These are phyloP conservation scores for Nicotiana attenuata DNA, from an alignment of 257 asterid genomes.

Conservation along the genomic window DNA sequence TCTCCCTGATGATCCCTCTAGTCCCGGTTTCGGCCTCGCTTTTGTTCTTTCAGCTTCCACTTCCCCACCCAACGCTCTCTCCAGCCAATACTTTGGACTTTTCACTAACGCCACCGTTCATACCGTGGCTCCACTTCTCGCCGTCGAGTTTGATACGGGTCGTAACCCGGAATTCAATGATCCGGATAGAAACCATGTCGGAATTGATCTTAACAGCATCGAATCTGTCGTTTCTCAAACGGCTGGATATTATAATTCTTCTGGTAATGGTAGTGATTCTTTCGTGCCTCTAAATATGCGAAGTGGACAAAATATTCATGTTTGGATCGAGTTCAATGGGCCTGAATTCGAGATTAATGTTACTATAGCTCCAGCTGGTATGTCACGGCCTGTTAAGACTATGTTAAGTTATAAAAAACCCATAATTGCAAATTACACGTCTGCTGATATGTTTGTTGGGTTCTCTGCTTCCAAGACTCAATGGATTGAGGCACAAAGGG, in stretches of 20 bases:
- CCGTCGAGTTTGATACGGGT: constrained; percentile 72
- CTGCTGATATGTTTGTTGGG: constrained; percentile 55
- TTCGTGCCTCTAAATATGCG: constrained; percentile 48
- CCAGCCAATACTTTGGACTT: constrained; percentile 66
- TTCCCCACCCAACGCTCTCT: constrained; percentile 39
- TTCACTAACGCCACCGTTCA: constrained; percentile 30
- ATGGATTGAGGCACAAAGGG: constrained; percentile 73
- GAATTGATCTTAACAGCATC: constrained; percentile 51
- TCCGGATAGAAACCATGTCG: constrained; percentile 53
- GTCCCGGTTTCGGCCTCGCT: constrained; percentile 83
- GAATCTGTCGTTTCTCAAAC: constrained; percentile 26
- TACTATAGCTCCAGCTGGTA: constrained; percentile 59
- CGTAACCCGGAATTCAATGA: constrained; percentile 59
- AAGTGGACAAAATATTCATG: constrained; percentile 62
- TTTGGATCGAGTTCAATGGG: constrained; percentile 72
- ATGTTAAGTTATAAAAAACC: constrained; percentile 35
- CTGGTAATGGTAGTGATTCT: constrained; percentile 6
- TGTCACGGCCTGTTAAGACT: constrained; percentile 41
- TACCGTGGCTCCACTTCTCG: constrained; percentile 53
- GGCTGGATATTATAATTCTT: constrained; percentile 47
- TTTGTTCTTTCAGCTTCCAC: constrained; percentile 61
- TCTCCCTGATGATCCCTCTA: constrained; percentile 50
- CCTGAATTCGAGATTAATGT: constrained; percentile 54
- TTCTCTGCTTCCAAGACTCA: constrained; percentile 69
- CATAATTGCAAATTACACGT: constrained; percentile 38